Base-by-base conservation (phyloP, 1,139 yeast genomes). In the Entelexis sorbosivorans region DNA sequence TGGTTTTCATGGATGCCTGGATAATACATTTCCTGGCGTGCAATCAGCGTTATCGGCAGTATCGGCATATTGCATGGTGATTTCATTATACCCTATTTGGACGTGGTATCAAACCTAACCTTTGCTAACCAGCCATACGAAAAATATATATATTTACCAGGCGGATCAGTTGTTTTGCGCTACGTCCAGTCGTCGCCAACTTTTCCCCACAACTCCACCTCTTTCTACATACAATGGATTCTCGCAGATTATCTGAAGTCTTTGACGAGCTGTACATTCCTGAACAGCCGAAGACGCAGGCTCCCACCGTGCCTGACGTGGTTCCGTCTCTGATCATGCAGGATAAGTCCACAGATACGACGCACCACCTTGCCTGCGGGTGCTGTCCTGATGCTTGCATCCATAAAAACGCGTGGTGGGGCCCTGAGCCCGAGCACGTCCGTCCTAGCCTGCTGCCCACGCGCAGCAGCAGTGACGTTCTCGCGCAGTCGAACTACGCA, bases 241-340 rank as follows among this genome's bases (percentile, higher is more conserved):
- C 74, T 8, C 54, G 68, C 8, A 63, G 69, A 49, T 63, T 74
- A 35, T 60, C 63, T 48, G 64, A 66, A 54, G 67, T 72, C 57
- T 64, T 68, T 55, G 66, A 66, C 47, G 72, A 69, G 63, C 67
- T 72, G 49, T 74, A 74, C 64, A 73, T 74, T 51, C 77, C 78
- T 11, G 63, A 67, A n/a, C 42, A 52, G 19, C 55, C 56, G 17
- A 38, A 56, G 49, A 52, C 52, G 24, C 39, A 51, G 43, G 47
- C 59, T 13, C 52, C 61, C 32, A 49, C 62, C 26, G 64, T 73
- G 24, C 77, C 78, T 14, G 60, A 60, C 19, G 73, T 70, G 54
- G 78, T 73, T 49, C 78, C 78, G 5, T 69, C 77, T 11, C 63
- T 74, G 54, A 73, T 75, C 47, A 65, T 74, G 64, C 70, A 70